phyloP scores from a whole-genome alignment of 192 early-diverging fungal species.

The Coemansia sp. region DNA sequence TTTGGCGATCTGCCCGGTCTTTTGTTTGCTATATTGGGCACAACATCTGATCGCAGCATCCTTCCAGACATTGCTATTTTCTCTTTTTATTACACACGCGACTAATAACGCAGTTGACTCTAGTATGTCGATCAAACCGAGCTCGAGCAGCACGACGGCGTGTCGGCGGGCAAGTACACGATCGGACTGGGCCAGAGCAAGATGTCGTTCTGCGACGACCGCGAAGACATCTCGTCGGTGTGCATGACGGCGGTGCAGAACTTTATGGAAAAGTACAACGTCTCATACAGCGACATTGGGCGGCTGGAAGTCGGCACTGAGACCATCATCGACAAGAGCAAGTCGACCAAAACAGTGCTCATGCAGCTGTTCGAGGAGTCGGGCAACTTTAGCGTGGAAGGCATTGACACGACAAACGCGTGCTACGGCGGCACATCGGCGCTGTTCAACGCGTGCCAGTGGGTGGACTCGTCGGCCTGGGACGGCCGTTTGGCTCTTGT shows the following conservation, averaged over 20 bases:
- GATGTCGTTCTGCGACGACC: conserved; percentile 95
- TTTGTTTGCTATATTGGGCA: background rate
- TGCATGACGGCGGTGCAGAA: conserved; percentile 75
- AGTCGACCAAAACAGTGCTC: conserved; percentile 94
- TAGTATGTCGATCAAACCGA: conserved; percentile 50
- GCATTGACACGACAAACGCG: conserved; percentile 97
- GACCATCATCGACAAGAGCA: conserved; percentile 99
- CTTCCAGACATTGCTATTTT: too few relatives aligned
- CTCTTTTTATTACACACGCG: too few relatives aligned
- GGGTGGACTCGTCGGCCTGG: conserved; percentile 91
- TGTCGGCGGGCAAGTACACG: conserved; percentile 95
- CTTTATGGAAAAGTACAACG: conserved; percentile 91
- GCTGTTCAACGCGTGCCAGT: conserved; percentile 97
- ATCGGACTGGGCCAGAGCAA: conserved; percentile 94
- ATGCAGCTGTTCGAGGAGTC: conserved; percentile 93
- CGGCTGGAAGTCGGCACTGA: conserved; percentile 97
- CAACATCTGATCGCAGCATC: too few relatives aligned
- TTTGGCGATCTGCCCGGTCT: background rate
- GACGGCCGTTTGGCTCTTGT: conserved; percentile 91
- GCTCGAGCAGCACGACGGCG: conserved; percentile 85
- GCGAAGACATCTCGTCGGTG: conserved; percentile 65
- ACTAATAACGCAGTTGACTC: too few relatives aligned
- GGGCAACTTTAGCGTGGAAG: conserved; percentile 92
- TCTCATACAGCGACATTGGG: conserved; percentile 84
- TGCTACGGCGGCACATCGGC: conserved; percentile 98